phyloP scores from a whole-genome alignment of 352 stramenopile genomes.

The Elongisporangium anandrum region DNA sequence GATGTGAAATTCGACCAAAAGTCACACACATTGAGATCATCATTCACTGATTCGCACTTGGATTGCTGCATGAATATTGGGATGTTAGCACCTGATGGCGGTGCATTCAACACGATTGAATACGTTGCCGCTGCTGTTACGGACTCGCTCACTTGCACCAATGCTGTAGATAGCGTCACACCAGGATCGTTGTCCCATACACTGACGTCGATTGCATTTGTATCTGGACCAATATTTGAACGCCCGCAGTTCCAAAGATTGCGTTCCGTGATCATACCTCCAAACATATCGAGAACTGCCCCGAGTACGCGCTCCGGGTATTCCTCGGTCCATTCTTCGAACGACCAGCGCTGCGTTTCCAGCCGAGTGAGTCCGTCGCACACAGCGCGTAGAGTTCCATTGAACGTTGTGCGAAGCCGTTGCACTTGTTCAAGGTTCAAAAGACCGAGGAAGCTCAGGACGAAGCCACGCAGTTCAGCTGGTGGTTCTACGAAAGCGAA shows the following conservation, averaged over 20 bases:
- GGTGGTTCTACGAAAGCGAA: conserved; percentile 28
- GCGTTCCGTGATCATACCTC: conserved; percentile 28
- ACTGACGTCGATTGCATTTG: conserved; percentile 38
- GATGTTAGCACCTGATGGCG: conserved; percentile 17
- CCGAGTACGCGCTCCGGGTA: conserved; percentile 42
- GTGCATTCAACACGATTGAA: conserved; percentile 61
- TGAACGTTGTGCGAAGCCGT: conserved; percentile 30
- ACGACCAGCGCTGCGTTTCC: conserved; percentile 54
- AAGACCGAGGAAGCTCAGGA: conserved; percentile 59
- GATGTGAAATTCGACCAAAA: conserved; percentile 38
- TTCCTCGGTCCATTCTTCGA: conserved; percentile 46
- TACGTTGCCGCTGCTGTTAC: conserved; percentile 20
- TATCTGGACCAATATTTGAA: conserved; percentile 30
- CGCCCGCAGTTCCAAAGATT: conserved; percentile 72
- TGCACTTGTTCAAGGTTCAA: conserved; percentile 51
- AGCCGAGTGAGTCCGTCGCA: conserved; percentile 53
- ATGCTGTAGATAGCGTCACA: conserved; percentile 44
- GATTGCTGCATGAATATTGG: neutral
- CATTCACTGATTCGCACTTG: neutral
- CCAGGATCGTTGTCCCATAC: conserved; percentile 80
- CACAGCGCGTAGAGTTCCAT: conserved; percentile 33
- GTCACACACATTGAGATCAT: conserved; percentile 35
- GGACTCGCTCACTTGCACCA: conserved; percentile 33
- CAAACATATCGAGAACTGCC: conserved; percentile 48
- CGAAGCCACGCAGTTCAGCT: conserved; percentile 45